Conservation (phyloP, 805 yeast species). For the Brettanomyces bruxellensis region DNA sequence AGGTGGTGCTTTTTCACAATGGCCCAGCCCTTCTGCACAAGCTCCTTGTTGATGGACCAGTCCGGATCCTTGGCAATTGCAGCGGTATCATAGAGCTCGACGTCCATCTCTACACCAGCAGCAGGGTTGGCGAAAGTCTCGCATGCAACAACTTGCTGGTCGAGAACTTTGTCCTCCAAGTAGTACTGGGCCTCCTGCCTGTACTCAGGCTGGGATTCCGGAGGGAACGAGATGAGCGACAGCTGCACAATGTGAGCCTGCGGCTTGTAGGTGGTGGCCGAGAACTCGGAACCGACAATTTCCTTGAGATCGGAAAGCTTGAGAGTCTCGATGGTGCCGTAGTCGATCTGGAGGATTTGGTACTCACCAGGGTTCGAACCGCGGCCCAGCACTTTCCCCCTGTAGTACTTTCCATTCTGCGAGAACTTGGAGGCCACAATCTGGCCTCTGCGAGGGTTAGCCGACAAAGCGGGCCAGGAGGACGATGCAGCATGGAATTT, state of each 20-base stretch:
- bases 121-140: conserved; percentile 32
- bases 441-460: conserved; percentile 43
- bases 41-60: conserved; percentile 50
- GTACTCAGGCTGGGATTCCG: conserved; percentile 45
- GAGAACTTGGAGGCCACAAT: conserved; percentile 44
- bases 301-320: conserved; percentile 35
- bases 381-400: conserved; percentile 43
- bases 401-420: conserved; percentile 45
- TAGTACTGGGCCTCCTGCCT: conserved; percentile 43
- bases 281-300: conserved; percentile 42
- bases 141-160: conserved; percentile 45
- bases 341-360: conserved; percentile 53
- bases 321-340: conserved; percentile 45
- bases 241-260: conserved; percentile 50
- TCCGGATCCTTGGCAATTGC: conserved; percentile 43
- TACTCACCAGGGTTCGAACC: conserved; percentile 35
- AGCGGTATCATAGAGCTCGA: conserved; percentile 47
- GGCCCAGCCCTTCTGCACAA: conserved; percentile 53
- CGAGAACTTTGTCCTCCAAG: conserved; percentile 44
- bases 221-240: conserved; percentile 49
- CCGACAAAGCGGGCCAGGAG: conserved; percentile 28
- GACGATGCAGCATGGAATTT: conserved; percentile 32
- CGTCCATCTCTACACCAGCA: conserved; percentile 37
- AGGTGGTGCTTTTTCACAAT: conserved; percentile 35
- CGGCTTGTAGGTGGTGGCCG: conserved; percentile 30